phyloP scores from a whole-genome alignment of 2,329 filamentous ascomycete genomes.

The Trichoderma atrobrunneum region DNA sequence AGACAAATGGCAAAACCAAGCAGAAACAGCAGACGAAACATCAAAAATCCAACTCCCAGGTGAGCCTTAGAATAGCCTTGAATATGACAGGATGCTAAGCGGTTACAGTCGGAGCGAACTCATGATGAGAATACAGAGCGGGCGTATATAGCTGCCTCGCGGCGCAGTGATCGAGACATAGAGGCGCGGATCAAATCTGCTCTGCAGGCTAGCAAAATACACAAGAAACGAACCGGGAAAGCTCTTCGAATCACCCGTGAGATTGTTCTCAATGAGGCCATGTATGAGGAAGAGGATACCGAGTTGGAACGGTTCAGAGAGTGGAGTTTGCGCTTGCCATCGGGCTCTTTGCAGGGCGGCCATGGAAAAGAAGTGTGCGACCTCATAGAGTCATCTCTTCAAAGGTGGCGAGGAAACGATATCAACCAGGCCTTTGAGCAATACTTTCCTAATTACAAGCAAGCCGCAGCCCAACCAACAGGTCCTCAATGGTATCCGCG shows the following conservation, averaged over 20 bases:
- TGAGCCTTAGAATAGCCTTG: not conserved
- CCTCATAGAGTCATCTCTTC: conserved; percentile 36
- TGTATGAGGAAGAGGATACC: conserved; percentile 95
- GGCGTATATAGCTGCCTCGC: conserved; percentile 88
- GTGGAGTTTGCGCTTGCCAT: conserved; percentile 17
- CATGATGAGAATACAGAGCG: conserved; percentile 82
- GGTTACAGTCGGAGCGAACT: conserved; percentile 63
- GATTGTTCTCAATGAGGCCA: conserved; percentile 85
- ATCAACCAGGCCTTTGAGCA: conserved; percentile 48
- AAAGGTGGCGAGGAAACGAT: conserved; percentile 43
- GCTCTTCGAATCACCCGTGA: conserved; percentile 78
- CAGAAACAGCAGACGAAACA: not conserved
- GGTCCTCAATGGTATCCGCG: conserved; percentile 22
- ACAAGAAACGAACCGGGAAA: conserved; percentile 83
- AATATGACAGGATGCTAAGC: not conserved
- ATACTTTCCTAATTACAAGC: conserved; percentile 42
- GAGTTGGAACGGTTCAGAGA: conserved; percentile 57
- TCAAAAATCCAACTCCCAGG: not conserved
- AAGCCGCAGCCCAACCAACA: conserved; percentile 27
- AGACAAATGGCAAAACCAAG: not conserved
- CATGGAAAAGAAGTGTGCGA: conserved; percentile 42
- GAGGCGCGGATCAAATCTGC: conserved; percentile 89
- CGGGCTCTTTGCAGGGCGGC: not conserved
- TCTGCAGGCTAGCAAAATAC: conserved; percentile 81
- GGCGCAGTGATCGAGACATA: conserved; percentile 79